phyloP scores from a whole-genome alignment of 345 rosid species.

The Physaria fendleri region DNA sequence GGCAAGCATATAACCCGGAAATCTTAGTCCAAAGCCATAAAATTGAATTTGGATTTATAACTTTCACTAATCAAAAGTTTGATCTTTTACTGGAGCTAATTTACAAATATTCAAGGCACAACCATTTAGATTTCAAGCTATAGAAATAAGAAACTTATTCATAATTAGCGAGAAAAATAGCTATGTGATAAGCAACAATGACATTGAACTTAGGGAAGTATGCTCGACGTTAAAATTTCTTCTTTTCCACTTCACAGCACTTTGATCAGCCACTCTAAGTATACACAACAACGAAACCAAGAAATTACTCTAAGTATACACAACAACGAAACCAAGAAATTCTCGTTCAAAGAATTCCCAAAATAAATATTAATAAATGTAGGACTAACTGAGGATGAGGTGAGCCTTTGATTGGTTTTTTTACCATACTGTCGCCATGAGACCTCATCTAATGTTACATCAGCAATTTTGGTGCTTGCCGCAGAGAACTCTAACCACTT shows the following conservation, averaged over 20 bases:
- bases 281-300: slow-evolving; percentile 70
- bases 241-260: slow-evolving; percentile 85
- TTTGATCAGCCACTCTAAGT: slow-evolving; percentile 63
- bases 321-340: too few relatives aligned
- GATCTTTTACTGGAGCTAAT: background rate
- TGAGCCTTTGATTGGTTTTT: too few relatives aligned
- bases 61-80: background rate
- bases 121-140: background rate
- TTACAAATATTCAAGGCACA: background rate
- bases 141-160: slow-evolving; percentile 35
- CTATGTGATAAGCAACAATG: slow-evolving; percentile 86
- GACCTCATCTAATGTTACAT: too few relatives aligned
- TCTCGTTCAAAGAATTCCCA: slow-evolving; percentile 91
- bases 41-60: background rate
- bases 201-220: slow-evolving; percentile 77
- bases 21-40: background rate
- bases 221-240: slow-evolving; percentile 92
- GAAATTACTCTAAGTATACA: too few relatives aligned
- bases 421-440: too few relatives aligned
- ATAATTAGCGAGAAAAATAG: slow-evolving; percentile 78
- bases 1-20: background rate
- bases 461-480: too few relatives aligned
- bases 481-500: too few relatives aligned
- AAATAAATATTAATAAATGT: too few relatives aligned
- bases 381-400: too few relatives aligned